phyloP scores from a whole-genome alignment of 805 yeast genomes.

The Priceomyces medius region DNA sequence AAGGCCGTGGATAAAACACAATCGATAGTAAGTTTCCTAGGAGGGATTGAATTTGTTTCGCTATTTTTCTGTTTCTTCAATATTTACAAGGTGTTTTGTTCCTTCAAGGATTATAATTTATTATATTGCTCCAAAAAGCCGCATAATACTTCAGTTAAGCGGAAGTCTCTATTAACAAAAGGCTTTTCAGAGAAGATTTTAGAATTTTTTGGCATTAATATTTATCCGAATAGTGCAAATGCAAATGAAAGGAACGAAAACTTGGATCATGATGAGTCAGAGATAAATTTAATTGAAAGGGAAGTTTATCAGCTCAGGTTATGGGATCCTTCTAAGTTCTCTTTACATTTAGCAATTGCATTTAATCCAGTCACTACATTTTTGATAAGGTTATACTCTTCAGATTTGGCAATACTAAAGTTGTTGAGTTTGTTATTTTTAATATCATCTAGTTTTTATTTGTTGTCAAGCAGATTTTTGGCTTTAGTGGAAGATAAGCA shows the following conservation, averaged over 20 bases:
- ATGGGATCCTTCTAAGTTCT: slow-evolving; percentile 68
- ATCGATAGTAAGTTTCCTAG: slow-evolving; percentile 1
- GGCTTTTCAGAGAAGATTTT: slow-evolving; percentile 3
- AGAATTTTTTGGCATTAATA: slow-evolving; percentile 12
- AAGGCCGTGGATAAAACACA: background rate
- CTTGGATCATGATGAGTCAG: slow-evolving; percentile 3
- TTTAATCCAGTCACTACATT: slow-evolving; percentile 59
- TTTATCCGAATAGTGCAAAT: slow-evolving; percentile 21
- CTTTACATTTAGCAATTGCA: slow-evolving; percentile 47
- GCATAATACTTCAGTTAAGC: slow-evolving; percentile 22
- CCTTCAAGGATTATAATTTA: slow-evolving; percentile 30
- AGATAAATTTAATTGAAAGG: slow-evolving; percentile 22
- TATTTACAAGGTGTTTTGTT: slow-evolving; percentile 4
- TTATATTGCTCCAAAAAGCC: slow-evolving; percentile 28
- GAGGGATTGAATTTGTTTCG: background rate
- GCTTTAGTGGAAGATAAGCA: slow-evolving; percentile 56
- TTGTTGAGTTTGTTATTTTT: slow-evolving; percentile 21
- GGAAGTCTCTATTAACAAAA: slow-evolving; percentile 4
- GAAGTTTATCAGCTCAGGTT: slow-evolving; percentile 56
- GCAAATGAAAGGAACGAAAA: slow-evolving; percentile 14
- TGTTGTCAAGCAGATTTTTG: slow-evolving; percentile 46
- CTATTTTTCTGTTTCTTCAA: background rate
- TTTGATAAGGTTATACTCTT: slow-evolving; percentile 35
- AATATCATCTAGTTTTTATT: slow-evolving; percentile 33
- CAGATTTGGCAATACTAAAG: slow-evolving; percentile 16